Percentiles rank a stretch among this genome's conserved stretches.
These are phyloP conservation scores for Withania somnifera DNA, from an alignment of 305 asterid species.

Conservation along the genomic window DNA sequence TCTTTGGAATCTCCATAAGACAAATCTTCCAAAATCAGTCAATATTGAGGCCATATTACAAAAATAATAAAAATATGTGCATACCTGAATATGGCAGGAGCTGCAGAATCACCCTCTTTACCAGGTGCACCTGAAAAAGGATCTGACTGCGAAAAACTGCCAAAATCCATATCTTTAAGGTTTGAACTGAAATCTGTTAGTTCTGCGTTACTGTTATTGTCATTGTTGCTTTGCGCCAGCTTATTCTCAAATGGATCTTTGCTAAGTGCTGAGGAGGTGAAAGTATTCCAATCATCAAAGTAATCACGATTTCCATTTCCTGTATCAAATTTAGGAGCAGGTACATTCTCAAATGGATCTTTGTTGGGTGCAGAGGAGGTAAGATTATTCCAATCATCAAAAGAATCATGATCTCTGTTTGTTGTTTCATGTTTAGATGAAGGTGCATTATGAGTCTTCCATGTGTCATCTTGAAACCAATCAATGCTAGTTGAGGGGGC, in stretches of 20 bases:
- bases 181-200: conserved; percentile 29
- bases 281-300: conserved; percentile 14
- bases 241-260: neutral
- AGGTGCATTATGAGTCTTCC: conserved; percentile 22
- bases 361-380: conserved; percentile 30
- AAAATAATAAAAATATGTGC: conserved; percentile 2
- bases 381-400: conserved; percentile 63
- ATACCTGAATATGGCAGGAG: conserved; percentile 43
- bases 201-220: conserved; percentile 16
- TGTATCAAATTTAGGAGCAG: neutral
- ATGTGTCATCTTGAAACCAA: conserved; percentile 41
- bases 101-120: conserved; percentile 19
- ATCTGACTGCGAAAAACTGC: conserved; percentile 33
- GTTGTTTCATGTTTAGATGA: conserved; percentile 17
- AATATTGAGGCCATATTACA: neutral
- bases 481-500: conserved; percentile 29
- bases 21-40: neutral
- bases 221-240: neutral
- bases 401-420: conserved; percentile 21
- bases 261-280: neutral
- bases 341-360: conserved; percentile 19
- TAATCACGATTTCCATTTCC: conserved; percentile 1
- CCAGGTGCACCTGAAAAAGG: conserved; percentile 25
- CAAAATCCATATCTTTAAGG: conserved; percentile 30
- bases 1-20: neutral